Evolutionary conservation across 352 stramenopile species (phyloP).

Genomic region (Blastocystis sp.): DNA sequence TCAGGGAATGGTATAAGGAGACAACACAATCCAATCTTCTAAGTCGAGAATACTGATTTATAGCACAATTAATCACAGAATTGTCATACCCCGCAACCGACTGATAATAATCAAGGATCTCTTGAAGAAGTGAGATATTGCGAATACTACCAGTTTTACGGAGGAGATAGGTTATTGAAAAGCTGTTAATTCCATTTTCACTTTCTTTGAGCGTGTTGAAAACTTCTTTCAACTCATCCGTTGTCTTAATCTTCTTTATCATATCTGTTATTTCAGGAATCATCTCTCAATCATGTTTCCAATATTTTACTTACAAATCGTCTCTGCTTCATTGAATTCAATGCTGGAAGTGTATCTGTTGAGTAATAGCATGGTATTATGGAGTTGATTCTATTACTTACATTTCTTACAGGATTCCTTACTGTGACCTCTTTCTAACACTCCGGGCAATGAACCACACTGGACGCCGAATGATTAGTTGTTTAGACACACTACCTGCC

Average conservation of each 20-base stretch:
- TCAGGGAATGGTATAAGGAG: not conserved
- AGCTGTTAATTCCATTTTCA: not conserved
- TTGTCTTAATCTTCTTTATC: not conserved
- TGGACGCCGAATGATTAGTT: too few relatives aligned
- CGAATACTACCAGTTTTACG: conserved; percentile 13
- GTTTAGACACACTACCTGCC: too few relatives aligned
- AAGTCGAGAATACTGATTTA: not conserved
- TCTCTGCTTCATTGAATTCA: too few relatives aligned
- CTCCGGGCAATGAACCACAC: too few relatives aligned
- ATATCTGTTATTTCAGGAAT: conserved; percentile 14
- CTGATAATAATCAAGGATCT: not conserved
- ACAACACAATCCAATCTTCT: not conserved
- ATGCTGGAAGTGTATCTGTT: too few relatives aligned
- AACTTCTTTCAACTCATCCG: not conserved
- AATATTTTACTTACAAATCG: too few relatives aligned
- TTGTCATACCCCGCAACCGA: not conserved
- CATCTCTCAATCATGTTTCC: not conserved
- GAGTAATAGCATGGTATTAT: too few relatives aligned
- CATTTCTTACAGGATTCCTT: too few relatives aligned
- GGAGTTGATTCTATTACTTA: too few relatives aligned
- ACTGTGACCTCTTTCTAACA: too few relatives aligned
- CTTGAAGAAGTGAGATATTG: not conserved
- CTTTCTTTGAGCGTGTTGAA: not conserved
- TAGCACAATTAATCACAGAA: not conserved
- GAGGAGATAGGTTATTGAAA: not conserved